Evolutionary conservation across 495 filamentous ascomycete genomes (phyloP), one percentile per base, ranked within the genome.

Genomic region (Xylaria intraflava): DNA sequence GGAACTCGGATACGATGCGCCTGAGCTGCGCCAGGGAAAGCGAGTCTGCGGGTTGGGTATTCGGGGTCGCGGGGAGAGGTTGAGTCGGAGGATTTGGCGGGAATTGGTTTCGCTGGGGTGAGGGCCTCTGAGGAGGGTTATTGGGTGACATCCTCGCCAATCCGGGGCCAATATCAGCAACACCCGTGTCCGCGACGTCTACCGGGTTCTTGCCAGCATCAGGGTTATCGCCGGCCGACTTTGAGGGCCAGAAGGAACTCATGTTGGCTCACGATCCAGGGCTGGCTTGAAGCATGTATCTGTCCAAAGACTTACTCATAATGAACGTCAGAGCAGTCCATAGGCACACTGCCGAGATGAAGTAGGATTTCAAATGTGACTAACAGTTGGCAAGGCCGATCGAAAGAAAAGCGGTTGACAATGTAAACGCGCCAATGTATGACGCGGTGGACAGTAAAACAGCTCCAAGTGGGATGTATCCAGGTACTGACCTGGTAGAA

Each of bases 1-100:
- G 89, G 62, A 95, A 83, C 46, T 94, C 87, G 48, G 84, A 83
- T 2, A 95, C 87, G 20, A 98, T 77, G 49, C 80, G 81, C 53
- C 80, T 81, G 50, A 98, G 73, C 69, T 98, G 89, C 53, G 83
- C 79, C 40, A 95, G 73, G 44, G 87, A 95, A 41, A 95, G 75
- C 14, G 88, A 95, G 66, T 93, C 89, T 20, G 82, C 73, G 2
- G 81, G 73, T 44, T 76, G 66, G 40, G 39, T 61, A 43, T 17
- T 62, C 36, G 52, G 46, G 16, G 52, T 16, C 7, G 57, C 26
- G 9, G 47, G 50, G 41, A 59, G 40, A 3, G 57, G 51, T 49
- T 64, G 62, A 20, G 46, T 35, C 35, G 62, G 47, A 31, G 62
- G 60, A 47, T 56, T 59, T 19, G 57, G 47, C 29, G 63, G 57